These are phyloP conservation scores for Cutaneotrichosporon cavernicola DNA, from an alignment of 1,284 basidiomycete genomes.

Conservation along the genomic window DNA sequence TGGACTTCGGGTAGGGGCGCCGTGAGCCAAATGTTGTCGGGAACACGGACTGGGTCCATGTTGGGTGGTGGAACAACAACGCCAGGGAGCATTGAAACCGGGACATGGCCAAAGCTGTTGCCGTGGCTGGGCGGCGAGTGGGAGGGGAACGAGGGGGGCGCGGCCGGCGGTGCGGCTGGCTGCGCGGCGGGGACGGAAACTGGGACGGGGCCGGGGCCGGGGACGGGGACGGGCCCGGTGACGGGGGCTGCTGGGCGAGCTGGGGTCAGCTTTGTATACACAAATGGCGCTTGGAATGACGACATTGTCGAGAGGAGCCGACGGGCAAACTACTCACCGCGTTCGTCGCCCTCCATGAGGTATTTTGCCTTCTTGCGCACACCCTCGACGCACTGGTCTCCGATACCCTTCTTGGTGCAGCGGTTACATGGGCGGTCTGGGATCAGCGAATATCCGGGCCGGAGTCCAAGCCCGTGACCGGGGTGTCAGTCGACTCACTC, in stretches of 20 bases:
- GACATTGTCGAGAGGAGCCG: neutral
- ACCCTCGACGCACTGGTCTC: conserved; percentile 85
- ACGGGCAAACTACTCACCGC: conserved; percentile 60
- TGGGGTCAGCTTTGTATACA: neutral
- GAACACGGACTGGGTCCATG: conserved; percentile 22
- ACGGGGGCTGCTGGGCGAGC: neutral
- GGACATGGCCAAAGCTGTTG: conserved; percentile 16
- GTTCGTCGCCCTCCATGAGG: conserved; percentile 84
- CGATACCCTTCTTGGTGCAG: conserved; percentile 90
- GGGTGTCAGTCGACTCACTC: conserved; percentile 58
- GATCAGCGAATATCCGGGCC: conserved; percentile 11
- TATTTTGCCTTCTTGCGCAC: conserved; percentile 98
- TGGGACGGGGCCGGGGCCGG: neutral
- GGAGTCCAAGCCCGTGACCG: conserved; percentile 6
- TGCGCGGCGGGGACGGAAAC: conserved; percentile 5
- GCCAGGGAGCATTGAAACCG: conserved; percentile 21
- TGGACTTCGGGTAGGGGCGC: conserved; percentile 26
- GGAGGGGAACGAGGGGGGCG: conserved; percentile 13
- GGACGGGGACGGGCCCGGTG: neutral
- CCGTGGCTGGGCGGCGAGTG: conserved; percentile 18
- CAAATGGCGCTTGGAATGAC: neutral
- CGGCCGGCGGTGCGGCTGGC: conserved; percentile 5
- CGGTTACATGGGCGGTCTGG: conserved; percentile 90
- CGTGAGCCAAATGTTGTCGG: conserved; percentile 32
- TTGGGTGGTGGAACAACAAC: conserved; percentile 16